A percentile compares a stretch with the other conserved stretches of the same genome.
phyloP scores from a whole-genome alignment of 108 stramenopile species.

The Nitzschia sp. region DNA sequence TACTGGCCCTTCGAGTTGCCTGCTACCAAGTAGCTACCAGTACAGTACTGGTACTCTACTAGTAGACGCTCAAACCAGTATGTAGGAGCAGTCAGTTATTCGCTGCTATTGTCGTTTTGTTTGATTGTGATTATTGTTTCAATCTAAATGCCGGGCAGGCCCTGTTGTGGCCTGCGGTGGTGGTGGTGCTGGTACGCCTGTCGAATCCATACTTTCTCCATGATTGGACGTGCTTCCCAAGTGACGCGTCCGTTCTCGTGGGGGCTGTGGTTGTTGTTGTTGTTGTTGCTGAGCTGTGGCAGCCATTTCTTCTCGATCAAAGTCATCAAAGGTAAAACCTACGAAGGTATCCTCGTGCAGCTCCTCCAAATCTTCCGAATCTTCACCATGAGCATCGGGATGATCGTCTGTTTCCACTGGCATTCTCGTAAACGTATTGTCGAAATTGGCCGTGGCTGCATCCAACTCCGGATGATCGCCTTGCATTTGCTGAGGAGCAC shows the following conservation, averaged over 20 bases:
- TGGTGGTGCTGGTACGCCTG: not conserved
- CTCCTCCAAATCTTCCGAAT: conserved; percentile 51
- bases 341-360: conserved; percentile 79
- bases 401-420: conserved; percentile 80
- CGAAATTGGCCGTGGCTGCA: conserved; percentile 86
- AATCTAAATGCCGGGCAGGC: conserved; percentile 9
- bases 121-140: not conserved
- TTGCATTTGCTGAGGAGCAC: not conserved
- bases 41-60: no score
- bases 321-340: conserved; percentile 84
- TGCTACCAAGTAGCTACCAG: no score
- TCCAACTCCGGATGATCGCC: conserved; percentile 50
- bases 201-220: not conserved
- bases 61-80: no score
- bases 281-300: conserved; percentile 12
- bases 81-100: no score
- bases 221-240: not conserved
- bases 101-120: not conserved
- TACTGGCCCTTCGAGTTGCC: no score
- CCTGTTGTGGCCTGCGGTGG: conserved; percentile 4
- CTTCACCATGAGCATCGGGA: conserved; percentile 38
- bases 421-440: conserved; percentile 84
- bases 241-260: conserved; percentile 31
- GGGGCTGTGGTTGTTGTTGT: conserved; percentile 5
- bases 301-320: conserved; percentile 32